Evolutionary conservation across 2,329 filamentous ascomycete genomes (phyloP).

Genomic region (Rutstroemia sydowiana): DNA sequence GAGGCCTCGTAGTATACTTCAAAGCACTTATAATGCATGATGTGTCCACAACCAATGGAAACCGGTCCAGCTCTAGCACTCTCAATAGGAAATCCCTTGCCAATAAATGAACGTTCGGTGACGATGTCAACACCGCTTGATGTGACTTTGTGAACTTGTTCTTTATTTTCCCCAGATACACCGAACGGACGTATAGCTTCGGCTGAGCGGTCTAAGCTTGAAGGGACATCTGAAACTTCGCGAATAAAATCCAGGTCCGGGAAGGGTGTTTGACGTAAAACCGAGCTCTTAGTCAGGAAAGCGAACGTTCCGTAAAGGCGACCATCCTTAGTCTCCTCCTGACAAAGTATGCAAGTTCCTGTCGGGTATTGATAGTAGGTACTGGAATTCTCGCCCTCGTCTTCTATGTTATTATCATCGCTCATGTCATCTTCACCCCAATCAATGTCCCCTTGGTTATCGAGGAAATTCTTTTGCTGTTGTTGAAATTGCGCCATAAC

Average conservation of each 20-base stretch:
- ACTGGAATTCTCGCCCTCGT: constrained; percentile 54
- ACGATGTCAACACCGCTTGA: constrained; percentile 62
- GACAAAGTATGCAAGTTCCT: constrained; percentile 91
- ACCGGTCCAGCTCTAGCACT: constrained; percentile 67
- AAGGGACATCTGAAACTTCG: constrained; percentile 72
- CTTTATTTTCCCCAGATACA: constrained; percentile 78
- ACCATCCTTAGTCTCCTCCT: constrained; percentile 88
- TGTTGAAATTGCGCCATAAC: constrained; percentile 98
- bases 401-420: constrained; percentile 59
- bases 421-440: constrained; percentile 72
- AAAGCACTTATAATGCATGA: constrained; percentile 97
- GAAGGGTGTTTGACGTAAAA: constrained; percentile 80
- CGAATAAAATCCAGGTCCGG: constrained; percentile 75
- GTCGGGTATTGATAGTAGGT: constrained; percentile 85
- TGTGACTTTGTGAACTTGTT: constrained; percentile 68
- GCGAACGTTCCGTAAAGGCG: constrained; percentile 90
- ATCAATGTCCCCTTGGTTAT: constrained; percentile 78
- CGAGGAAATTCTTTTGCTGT: constrained; percentile 91
- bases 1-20: constrained; percentile 85
- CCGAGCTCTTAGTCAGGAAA: constrained; percentile 75
- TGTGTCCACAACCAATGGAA: constrained; percentile 87
- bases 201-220: constrained; percentile 76
- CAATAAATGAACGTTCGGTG: constrained; percentile 72
- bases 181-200: constrained; percentile 83
- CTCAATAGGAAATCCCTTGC: constrained; percentile 75